phyloP scores from a whole-genome alignment of 169 alveolate genomes.

The Eimeria brunetti region DNA sequence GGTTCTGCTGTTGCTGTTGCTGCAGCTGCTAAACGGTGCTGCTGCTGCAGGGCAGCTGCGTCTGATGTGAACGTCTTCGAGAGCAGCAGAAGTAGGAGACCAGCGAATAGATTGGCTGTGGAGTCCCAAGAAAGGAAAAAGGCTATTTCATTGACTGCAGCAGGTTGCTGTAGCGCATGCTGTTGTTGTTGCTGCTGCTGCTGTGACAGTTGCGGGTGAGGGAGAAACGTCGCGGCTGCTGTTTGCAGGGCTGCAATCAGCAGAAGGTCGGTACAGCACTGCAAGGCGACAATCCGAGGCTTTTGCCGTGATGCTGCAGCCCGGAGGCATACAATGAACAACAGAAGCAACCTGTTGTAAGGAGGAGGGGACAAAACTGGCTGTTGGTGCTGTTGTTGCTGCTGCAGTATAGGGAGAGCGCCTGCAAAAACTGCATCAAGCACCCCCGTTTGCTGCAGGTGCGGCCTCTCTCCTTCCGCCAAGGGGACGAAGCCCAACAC shows the following conservation, averaged over 20 bases:
- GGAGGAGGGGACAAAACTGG: slow-evolving; percentile 8
- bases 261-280: slow-evolving; percentile 24
- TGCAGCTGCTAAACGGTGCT: background rate
- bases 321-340: slow-evolving; percentile 47
- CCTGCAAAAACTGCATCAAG: slow-evolving; percentile 34
- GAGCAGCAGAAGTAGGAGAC: slow-evolving; percentile 3
- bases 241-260: slow-evolving; percentile 55
- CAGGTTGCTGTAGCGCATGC: slow-evolving; percentile 25
- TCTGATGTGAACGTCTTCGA: slow-evolving; percentile 36
- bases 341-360: slow-evolving; percentile 53
- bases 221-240: slow-evolving; percentile 46
- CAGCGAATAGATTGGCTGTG: slow-evolving; percentile 13
- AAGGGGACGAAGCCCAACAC: slow-evolving; percentile 33
- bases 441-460: slow-evolving; percentile 4
- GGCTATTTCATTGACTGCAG: background rate
- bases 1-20: slow-evolving; percentile 37
- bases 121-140: slow-evolving; percentile 58
- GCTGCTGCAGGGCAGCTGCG: slow-evolving; percentile 13
- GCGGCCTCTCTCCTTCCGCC: slow-evolving; percentile 2
- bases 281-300: slow-evolving; percentile 26
- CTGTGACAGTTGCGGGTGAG: slow-evolving; percentile 30
- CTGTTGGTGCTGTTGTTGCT: slow-evolving; percentile 25
- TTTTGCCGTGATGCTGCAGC: slow-evolving; percentile 50
- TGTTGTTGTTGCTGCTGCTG: slow-evolving; percentile 31
- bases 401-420: slow-evolving; percentile 30